phyloP scores from a whole-genome alignment of 352 stramenopile genomes.

The Phytophthora agathidicida region DNA sequence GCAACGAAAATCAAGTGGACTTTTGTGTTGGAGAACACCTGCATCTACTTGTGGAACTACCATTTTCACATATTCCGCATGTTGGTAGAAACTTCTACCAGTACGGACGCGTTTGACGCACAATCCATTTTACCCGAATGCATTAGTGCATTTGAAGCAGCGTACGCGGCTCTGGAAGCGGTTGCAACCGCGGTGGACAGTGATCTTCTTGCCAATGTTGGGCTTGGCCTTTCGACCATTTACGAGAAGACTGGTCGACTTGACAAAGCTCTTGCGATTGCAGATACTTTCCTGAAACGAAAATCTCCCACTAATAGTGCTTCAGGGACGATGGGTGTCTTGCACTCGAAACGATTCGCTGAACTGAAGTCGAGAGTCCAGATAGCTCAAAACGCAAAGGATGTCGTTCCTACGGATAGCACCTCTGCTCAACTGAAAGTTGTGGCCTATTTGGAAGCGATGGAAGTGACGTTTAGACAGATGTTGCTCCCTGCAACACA shows the following conservation, averaged over 20 bases:
- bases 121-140: conserved; percentile 68
- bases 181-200: conserved; percentile 29
- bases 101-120: conserved; percentile 27
- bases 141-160: conserved; percentile 60
- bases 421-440: conserved; percentile 47
- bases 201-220: conserved; percentile 56
- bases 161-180: conserved; percentile 52
- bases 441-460: conserved; percentile 56
- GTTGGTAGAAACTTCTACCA: conserved; percentile 27
- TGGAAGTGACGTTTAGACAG: conserved; percentile 41
- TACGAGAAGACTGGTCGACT: conserved; percentile 55
- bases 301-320: conserved; percentile 18
- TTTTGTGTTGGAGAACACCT: conserved; percentile 83
- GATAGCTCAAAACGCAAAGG: conserved; percentile 73
- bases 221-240: conserved; percentile 53
- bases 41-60: conserved; percentile 92
- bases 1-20: conserved; percentile 55
- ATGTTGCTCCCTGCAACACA: conserved; percentile 18
- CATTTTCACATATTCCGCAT: conserved; percentile 88
- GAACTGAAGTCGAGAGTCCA: conserved; percentile 71
- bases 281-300: conserved; percentile 66
- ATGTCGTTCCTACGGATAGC: conserved; percentile 53
- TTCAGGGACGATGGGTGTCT: conserved; percentile 1
- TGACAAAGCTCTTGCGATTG: conserved; percentile 56
- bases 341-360: conserved; percentile 68